These are phyloP conservation scores for Aphanomyces cochlioides DNA, from an alignment of 352 stramenopile species.

Conservation along the genomic window DNA sequence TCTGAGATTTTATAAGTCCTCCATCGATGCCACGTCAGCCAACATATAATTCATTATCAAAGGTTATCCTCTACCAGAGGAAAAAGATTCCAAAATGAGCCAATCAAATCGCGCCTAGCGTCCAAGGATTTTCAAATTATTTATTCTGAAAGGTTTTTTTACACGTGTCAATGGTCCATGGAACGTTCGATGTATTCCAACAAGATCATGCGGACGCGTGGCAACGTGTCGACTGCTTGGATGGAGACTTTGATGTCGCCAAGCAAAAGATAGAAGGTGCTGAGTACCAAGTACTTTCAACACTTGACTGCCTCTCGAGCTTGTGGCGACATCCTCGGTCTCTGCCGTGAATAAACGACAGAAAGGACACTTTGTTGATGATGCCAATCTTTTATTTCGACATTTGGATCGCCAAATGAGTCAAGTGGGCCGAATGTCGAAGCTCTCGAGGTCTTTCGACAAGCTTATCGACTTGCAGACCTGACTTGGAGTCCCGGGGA, in stretches of 20 bases:
- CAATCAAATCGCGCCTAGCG: not conserved
- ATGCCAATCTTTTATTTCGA: too few relatives aligned
- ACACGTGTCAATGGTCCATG: slow-evolving; percentile 7
- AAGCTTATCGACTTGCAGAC: too few relatives aligned
- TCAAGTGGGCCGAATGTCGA: too few relatives aligned
- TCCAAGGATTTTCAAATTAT: slow-evolving; percentile 12
- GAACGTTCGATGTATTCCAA: slow-evolving; percentile 16
- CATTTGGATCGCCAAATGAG: too few relatives aligned
- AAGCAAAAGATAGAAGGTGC: too few relatives aligned
- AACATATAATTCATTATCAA: not conserved
- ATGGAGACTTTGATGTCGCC: not conserved
- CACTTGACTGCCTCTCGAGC: too few relatives aligned
- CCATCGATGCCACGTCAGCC: slow-evolving; percentile 14
- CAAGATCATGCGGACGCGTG: not conserved
- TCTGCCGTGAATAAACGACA: too few relatives aligned
- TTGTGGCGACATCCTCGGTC: too few relatives aligned
- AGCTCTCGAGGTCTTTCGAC: too few relatives aligned
- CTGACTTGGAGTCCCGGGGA: too few relatives aligned
- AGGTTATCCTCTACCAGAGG: slow-evolving; percentile 7
- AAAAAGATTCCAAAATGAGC: not conserved
- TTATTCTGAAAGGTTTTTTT: slow-evolving; percentile 18
- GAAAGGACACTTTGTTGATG: too few relatives aligned
- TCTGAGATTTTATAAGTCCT: slow-evolving; percentile 16
- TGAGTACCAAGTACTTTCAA: too few relatives aligned
- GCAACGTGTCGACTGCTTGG: not conserved